Conservation (phyloP, 805 yeast genomes). For the Saturnispora silvae region DNA sequence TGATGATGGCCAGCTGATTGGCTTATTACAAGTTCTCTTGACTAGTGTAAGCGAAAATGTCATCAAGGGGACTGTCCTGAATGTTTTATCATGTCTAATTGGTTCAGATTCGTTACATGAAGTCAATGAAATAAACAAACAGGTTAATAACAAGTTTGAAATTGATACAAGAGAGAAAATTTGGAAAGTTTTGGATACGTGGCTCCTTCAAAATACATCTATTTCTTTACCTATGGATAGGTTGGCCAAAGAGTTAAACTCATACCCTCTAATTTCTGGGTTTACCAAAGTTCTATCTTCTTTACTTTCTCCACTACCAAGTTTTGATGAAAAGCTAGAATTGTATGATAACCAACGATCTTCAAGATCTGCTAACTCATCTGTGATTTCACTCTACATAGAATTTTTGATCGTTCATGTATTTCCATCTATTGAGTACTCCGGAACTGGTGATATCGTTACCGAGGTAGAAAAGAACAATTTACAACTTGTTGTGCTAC, state of each 20-base stretch:
- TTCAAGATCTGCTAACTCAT: slow-evolving; percentile 29
- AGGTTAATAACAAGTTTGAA: slow-evolving; percentile 3
- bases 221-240: slow-evolving; percentile 29
- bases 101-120: slow-evolving; percentile 29
- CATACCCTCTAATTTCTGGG: slow-evolving; percentile 29
- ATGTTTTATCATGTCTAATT: slow-evolving; percentile 48
- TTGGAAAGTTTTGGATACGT: slow-evolving; percentile 63
- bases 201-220: slow-evolving; percentile 38
- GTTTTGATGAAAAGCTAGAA: slow-evolving; percentile 29
- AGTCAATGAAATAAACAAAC: slow-evolving; percentile 3
- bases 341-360: slow-evolving; percentile 37
- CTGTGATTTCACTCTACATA: slow-evolving; percentile 72
- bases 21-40: slow-evolving; percentile 3
- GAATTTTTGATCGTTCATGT: slow-evolving; percentile 63
- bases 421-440: slow-evolving; percentile 40
- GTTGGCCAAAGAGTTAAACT: slow-evolving; percentile 6
- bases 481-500: slow-evolving; percentile 45
- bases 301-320: slow-evolving; percentile 23
- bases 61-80: slow-evolving; percentile 41
- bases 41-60: slow-evolving; percentile 19
- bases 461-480: slow-evolving; percentile 26
- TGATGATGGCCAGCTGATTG: slow-evolving; percentile 24
- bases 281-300: slow-evolving; percentile 44
- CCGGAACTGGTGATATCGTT: slow-evolving; percentile 22
- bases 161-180: slow-evolving; percentile 30